These are phyloP conservation scores for Paramyrothecium roridum DNA, from an alignment of 2,329 filamentous ascomycete genomes.

Conservation along the genomic window DNA sequence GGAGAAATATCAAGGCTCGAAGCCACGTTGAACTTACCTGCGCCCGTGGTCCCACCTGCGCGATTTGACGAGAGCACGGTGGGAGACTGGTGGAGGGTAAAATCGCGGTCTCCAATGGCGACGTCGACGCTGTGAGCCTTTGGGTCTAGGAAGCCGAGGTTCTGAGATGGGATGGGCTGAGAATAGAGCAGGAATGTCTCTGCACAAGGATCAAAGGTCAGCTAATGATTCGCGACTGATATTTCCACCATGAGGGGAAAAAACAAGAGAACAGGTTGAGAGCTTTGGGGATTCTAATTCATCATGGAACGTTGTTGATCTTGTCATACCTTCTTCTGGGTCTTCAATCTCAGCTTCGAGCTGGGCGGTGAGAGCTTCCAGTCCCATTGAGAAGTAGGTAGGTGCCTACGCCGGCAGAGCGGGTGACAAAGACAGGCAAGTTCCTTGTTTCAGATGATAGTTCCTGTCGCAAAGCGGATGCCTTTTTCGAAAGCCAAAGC, in stretches of 20 bases:
- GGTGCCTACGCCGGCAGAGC: background rate
- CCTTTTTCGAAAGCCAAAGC: too few relatives aligned
- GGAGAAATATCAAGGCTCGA: background rate
- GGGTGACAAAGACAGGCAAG: too few relatives aligned
- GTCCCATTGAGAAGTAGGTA: slow-evolving; percentile 4
- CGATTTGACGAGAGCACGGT: slow-evolving; percentile 75
- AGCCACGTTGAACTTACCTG: slow-evolving; percentile 33
- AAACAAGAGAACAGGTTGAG: too few relatives aligned
- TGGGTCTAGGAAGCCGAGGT: slow-evolving; percentile 82
- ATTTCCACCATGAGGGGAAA: too few relatives aligned
- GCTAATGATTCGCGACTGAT: background rate
- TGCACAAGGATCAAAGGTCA: slow-evolving; percentile 32
- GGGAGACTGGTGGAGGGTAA: slow-evolving; percentile 80
- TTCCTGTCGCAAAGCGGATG: too few relatives aligned
- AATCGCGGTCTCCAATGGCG: slow-evolving; percentile 65
- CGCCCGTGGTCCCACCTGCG: slow-evolving; percentile 55
- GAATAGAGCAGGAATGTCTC: slow-evolving; percentile 89
- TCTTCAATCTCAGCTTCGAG: slow-evolving; percentile 44
- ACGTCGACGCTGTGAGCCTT: slow-evolving; percentile 64
- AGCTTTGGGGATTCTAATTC: too few relatives aligned
- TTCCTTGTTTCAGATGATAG: too few relatives aligned
- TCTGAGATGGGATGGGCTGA: slow-evolving; percentile 66
- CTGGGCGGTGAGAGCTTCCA: slow-evolving; percentile 19
- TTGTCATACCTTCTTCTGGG: slow-evolving; percentile 41
- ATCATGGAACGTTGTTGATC: too few relatives aligned